phyloP scores from a whole-genome alignment of 2,329 filamentous ascomycete genomes.

The Pseudogymnoascus sp. region DNA sequence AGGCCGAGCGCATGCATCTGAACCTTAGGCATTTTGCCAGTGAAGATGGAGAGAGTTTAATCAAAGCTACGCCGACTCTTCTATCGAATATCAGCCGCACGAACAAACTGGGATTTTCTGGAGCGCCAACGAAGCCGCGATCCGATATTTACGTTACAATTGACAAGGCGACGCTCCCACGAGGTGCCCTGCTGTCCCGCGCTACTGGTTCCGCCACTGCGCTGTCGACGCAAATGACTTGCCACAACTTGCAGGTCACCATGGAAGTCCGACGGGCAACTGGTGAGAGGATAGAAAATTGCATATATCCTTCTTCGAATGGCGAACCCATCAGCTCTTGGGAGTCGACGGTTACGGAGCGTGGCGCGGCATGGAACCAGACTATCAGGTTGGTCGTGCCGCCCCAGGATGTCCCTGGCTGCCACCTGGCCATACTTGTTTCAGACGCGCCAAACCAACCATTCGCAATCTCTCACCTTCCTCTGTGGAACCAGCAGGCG shows the following conservation, averaged over 20 bases:
- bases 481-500: constrained; percentile 84
- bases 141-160: constrained; percentile 95
- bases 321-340: constrained; percentile 71
- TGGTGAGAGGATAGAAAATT: constrained; percentile 78
- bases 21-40: constrained; percentile 71
- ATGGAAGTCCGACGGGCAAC: constrained; percentile 74
- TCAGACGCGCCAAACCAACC: constrained; percentile 80
- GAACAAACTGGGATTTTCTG: constrained; percentile 86
- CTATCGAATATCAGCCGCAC: constrained; percentile 76
- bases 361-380: constrained; percentile 79
- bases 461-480: constrained; percentile 88
- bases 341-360: constrained; percentile 73
- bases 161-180: constrained; percentile 67
- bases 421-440: constrained; percentile 84
- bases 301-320: constrained; percentile 82
- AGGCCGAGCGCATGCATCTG: constrained; percentile 70
- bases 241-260: constrained; percentile 76
- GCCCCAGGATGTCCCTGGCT: constrained; percentile 69
- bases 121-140: constrained; percentile 76
- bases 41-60: constrained; percentile 68
- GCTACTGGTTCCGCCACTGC: constrained; percentile 66
- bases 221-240: constrained; percentile 51
- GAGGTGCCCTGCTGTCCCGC: constrained; percentile 63
- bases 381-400: constrained; percentile 75
- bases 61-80: constrained; percentile 80